phyloP scores from a whole-genome alignment of 2,329 filamentous ascomycete species.

The Xylariaceae sp. region DNA sequence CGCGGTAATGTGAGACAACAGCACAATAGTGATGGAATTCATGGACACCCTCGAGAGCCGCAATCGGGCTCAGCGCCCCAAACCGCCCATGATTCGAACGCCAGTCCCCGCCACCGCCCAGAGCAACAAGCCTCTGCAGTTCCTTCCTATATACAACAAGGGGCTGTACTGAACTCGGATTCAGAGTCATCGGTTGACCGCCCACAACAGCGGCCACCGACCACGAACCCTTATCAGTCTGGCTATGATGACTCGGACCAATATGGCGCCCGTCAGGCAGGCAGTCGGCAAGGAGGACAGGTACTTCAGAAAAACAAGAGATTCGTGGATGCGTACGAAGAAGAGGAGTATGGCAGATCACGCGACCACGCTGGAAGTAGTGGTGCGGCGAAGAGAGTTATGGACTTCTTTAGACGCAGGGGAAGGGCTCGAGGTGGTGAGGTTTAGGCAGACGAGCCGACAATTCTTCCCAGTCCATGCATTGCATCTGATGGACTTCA shows the following conservation, averaged over 20 bases:
- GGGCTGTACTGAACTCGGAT: slow-evolving; percentile 43
- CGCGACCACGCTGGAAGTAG: slow-evolving; percentile 73
- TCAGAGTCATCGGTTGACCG: slow-evolving; percentile 51
- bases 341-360: slow-evolving; percentile 54
- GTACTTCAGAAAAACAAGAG: slow-evolving; percentile 81
- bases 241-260: slow-evolving; percentile 42
- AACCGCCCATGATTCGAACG: slow-evolving; percentile 28
- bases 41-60: slow-evolving; percentile 33
- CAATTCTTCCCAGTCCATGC: slow-evolving; percentile 4
- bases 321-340: slow-evolving; percentile 84
- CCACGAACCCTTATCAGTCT: slow-evolving; percentile 40
- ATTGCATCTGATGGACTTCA: slow-evolving; percentile 1
- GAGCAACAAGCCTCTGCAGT: slow-evolving; percentile 40
- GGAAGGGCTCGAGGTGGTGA: slow-evolving; percentile 66
- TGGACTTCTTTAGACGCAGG: slow-evolving; percentile 94
- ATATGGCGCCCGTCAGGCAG: slow-evolving; percentile 37
- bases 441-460: slow-evolving; percentile 21
- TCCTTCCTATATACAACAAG: slow-evolving; percentile 44
- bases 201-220: slow-evolving; percentile 37
- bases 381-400: slow-evolving; percentile 83
- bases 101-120: slow-evolving; percentile 39
- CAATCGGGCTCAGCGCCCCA: slow-evolving; percentile 26
- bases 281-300: slow-evolving; percentile 38
- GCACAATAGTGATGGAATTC: slow-evolving; percentile 35
- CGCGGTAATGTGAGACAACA: slow-evolving; percentile 25